phyloP scores from a whole-genome alignment of 176 grass and related monocot genomes.

The Bolboschoenus planiculmis region DNA sequence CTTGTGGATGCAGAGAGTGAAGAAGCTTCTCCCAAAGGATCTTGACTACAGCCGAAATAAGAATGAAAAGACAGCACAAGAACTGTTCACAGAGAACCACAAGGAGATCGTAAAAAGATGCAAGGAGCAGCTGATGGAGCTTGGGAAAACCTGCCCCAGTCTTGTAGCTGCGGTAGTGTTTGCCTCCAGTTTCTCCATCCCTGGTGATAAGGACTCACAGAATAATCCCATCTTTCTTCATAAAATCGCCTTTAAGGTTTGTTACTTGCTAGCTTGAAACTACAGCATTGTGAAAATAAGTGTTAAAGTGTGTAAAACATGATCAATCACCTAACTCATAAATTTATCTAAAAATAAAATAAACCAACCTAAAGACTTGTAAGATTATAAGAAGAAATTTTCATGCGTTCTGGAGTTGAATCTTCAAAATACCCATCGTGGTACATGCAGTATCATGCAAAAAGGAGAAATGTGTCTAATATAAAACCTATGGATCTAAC shows the following conservation, averaged over 20 bases:
- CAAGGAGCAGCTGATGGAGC: conserved; percentile 8
- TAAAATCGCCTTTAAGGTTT: conserved; percentile 19
- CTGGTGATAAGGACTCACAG: conserved; percentile 22
- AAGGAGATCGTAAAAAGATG: background rate
- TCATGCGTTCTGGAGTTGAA: background rate
- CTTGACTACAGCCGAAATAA: conserved; percentile 15
- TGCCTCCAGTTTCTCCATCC: conserved; percentile 37
- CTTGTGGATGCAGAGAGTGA: conserved; percentile 19
- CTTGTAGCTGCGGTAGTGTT: conserved; percentile 37
- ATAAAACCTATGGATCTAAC: background rate
- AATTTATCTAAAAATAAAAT: background rate
- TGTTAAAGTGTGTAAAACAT: background rate
- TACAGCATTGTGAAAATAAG: background rate
- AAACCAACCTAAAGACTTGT: background rate
- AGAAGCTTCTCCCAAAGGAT: conserved; percentile 7
- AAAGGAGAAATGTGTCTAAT: background rate
- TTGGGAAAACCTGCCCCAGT: conserved; percentile 26
- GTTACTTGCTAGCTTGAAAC: background rate
- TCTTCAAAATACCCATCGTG: background rate
- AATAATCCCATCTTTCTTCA: conserved; percentile 17
- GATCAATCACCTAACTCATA: background rate
- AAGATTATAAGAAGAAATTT: background rate
- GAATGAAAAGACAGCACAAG: background rate
- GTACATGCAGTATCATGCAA: background rate
- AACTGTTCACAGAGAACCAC: conserved; percentile 26